phyloP scores from a whole-genome alignment of 805 yeast species.

The Candida andamanensis region DNA sequence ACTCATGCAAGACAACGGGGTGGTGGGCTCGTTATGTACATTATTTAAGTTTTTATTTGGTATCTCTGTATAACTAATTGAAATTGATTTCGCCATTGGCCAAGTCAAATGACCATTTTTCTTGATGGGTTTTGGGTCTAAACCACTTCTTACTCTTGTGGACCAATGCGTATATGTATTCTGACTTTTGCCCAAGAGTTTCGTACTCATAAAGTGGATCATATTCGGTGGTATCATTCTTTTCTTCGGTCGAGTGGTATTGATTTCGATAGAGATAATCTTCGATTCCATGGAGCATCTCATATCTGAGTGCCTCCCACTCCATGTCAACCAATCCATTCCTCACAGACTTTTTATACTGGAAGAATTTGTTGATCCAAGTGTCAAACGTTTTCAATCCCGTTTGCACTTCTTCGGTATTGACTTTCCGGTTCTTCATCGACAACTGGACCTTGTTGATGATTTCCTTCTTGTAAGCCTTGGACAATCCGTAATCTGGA shows the following conservation, averaged over 20 bases:
- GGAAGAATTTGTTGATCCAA: slow-evolving; percentile 32
- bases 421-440: slow-evolving; percentile 1
- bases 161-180: slow-evolving; percentile 9
- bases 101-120: slow-evolving; percentile 30
- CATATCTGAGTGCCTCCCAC: slow-evolving; percentile 40
- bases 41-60: slow-evolving; percentile 14
- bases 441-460: not conserved
- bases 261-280: slow-evolving; percentile 26
- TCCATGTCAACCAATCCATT: slow-evolving; percentile 36
- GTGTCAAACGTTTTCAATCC: slow-evolving; percentile 22
- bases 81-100: slow-evolving; percentile 17
- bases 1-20: slow-evolving; percentile 22
- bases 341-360: slow-evolving; percentile 28
- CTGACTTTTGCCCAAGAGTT: slow-evolving; percentile 24
- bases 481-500: slow-evolving; percentile 12
- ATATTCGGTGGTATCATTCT: slow-evolving; percentile 2
- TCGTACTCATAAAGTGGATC: slow-evolving; percentile 31
- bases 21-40: slow-evolving; percentile 18
- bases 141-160: not conserved
- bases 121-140: not conserved
- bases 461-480: slow-evolving; percentile 17
- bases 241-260: too few species aligned
- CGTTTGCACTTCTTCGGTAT: slow-evolving; percentile 19
- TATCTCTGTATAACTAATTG: not conserved
- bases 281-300: slow-evolving; percentile 33